phyloP scores from a whole-genome alignment of 495 filamentous ascomycete genomes.

The Podospora didyma region DNA sequence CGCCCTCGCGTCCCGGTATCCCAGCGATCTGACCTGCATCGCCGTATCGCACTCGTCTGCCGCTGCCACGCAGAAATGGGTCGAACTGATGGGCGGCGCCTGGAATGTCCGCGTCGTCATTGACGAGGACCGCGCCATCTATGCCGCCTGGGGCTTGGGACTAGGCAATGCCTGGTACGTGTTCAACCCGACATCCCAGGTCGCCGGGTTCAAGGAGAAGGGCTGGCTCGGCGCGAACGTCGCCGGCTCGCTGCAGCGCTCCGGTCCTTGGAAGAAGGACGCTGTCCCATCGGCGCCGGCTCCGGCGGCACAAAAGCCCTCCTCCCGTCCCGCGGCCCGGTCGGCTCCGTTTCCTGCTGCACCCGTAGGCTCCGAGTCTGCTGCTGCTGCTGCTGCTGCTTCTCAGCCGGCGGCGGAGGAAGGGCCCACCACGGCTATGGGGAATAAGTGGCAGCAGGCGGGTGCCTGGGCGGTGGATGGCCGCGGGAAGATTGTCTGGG shows the following conservation, averaged over 20 bases:
- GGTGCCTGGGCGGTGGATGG: slow-evolving; percentile 55
- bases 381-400: no score
- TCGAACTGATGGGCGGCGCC: slow-evolving; percentile 45
- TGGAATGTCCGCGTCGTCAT: slow-evolving; percentile 46
- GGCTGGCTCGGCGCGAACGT: slow-evolving; percentile 40
- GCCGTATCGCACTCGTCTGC: slow-evolving; percentile 51
- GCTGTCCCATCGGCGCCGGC: neutral
- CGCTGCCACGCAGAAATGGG: slow-evolving; percentile 45
- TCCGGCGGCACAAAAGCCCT: no score
- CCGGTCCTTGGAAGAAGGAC: slow-evolving; percentile 15
- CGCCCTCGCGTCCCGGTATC: slow-evolving; percentile 37
- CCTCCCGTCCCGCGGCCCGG: no score
- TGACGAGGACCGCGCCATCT: slow-evolving; percentile 48
- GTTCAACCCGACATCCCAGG: slow-evolving; percentile 40
- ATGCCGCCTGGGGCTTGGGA: slow-evolving; percentile 53
- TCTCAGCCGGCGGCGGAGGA: slow-evolving; percentile 16
- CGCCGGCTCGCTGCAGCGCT: slow-evolving; percentile 31
- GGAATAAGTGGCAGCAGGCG: slow-evolving; percentile 58
- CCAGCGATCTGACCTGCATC: slow-evolving; percentile 41
- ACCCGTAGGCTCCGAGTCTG: neutral
- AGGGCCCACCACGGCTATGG: slow-evolving; percentile 48
- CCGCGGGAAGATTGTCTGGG: slow-evolving; percentile 49
- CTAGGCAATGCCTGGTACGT: slow-evolving; percentile 46
- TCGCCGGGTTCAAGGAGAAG: slow-evolving; percentile 40
- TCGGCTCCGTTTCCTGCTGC: no score